phyloP scores from a whole-genome alignment of 1,139 yeast species.

The Zhuliangozyma parablackwelliae region DNA sequence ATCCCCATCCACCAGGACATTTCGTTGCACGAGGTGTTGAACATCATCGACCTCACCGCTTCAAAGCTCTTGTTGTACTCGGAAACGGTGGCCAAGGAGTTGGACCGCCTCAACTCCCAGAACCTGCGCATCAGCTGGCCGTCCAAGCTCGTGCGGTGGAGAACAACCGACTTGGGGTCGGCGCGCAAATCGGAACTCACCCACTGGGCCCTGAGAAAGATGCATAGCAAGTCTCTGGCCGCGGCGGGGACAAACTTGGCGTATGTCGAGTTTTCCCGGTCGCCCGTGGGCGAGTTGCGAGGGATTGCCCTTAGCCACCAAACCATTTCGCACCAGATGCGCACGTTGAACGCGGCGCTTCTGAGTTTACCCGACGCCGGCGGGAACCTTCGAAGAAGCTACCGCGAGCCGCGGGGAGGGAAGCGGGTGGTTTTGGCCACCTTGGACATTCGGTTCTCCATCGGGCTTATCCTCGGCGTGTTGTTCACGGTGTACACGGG shows the following conservation, averaged over 20 bases:
- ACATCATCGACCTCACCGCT: slow-evolving; percentile 69
- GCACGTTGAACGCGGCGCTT: slow-evolving; percentile 63
- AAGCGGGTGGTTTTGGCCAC: slow-evolving; percentile 58
- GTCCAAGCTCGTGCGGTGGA: slow-evolving; percentile 60
- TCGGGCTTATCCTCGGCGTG: slow-evolving; percentile 81
- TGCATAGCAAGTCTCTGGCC: slow-evolving; percentile 34
- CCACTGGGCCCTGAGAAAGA: slow-evolving; percentile 21
- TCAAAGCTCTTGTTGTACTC: slow-evolving; percentile 78
- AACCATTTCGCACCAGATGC: slow-evolving; percentile 86
- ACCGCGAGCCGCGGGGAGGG: slow-evolving; percentile 21
- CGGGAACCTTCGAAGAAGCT: slow-evolving; percentile 31
- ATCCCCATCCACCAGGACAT: slow-evolving; percentile 84
- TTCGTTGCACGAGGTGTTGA: slow-evolving; percentile 60
- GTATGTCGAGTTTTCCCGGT: slow-evolving; percentile 86
- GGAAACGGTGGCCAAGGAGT: slow-evolving; percentile 66
- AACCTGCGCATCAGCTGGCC: slow-evolving; percentile 37
- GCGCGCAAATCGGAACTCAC: slow-evolving; percentile 42
- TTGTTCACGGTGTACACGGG: slow-evolving; percentile 83
- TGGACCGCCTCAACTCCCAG: slow-evolving; percentile 53
- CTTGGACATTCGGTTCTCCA: slow-evolving; percentile 79
- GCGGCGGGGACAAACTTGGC: slow-evolving; percentile 56
- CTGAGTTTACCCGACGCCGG: slow-evolving; percentile 56
- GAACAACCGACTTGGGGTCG: slow-evolving; percentile 83
- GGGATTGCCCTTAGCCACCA: slow-evolving; percentile 93
- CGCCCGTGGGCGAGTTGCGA: slow-evolving; percentile 85